Conservation (phyloP, 306 rosid species). For the Delonix regia region DNA sequence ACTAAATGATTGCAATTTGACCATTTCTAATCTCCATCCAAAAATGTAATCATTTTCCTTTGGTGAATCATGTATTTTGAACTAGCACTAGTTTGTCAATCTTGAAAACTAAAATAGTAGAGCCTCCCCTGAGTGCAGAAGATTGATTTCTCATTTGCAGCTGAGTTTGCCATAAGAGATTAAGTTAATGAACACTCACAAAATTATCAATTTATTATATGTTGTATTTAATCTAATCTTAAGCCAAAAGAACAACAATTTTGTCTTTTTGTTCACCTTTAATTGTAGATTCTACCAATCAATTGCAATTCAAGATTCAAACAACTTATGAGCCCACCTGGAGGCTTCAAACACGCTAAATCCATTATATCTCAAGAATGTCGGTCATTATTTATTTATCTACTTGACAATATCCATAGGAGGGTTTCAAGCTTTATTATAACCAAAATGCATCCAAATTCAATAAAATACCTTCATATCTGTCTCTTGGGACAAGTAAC, state of each 20-base stretch:
- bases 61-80: background rate
- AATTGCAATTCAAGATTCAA: conserved; percentile 16
- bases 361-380: conserved; percentile 17
- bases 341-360: background rate
- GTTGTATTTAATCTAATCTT: background rate
- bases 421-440: conserved; percentile 1
- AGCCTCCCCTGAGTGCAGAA: background rate
- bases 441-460: background rate
- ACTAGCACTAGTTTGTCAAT: background rate
- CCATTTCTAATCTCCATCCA: background rate
- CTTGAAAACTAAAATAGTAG: too few relatives aligned
- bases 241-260: background rate
- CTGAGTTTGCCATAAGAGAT: background rate
- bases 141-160: background rate
- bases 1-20: background rate
- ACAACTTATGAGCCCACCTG: background rate
- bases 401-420: conserved; percentile 3
- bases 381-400: background rate
- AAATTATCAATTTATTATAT: background rate
- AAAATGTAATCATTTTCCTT: background rate
- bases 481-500: conserved; percentile 64
- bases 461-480: conserved; percentile 60
- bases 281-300: background rate
- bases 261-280: background rate
- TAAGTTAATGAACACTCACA: background rate